A percentile compares a stretch with the other conserved stretches of the same genome.
Conservation (phyloP, 768 basidiomycete species). For the Pleurotus giganteus region DNA sequence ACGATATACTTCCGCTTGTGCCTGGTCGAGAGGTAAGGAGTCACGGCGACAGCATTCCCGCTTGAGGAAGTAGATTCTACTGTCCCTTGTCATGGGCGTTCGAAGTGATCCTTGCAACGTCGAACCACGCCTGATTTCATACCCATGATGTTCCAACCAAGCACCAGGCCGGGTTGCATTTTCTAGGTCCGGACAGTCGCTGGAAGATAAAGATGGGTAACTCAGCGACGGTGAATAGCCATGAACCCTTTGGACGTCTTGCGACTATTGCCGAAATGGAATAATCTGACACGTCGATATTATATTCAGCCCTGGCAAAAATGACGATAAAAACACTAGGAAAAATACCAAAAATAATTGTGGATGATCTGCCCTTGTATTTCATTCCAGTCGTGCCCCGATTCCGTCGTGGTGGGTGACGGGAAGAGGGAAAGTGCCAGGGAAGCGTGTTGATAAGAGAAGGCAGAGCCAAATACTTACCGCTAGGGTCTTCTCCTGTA, state of each 20-base stretch:
- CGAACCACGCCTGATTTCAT: too few relatives aligned
- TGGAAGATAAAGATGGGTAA: too few relatives aligned
- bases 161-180: too few relatives aligned
- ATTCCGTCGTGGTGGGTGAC: background rate
- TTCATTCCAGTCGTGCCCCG: background rate
- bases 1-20: constrained; percentile 2
- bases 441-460: background rate
- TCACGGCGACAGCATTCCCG: too few relatives aligned
- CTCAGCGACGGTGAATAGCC: too few relatives aligned
- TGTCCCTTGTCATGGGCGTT: too few relatives aligned
- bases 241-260: too few relatives aligned
- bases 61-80: too few relatives aligned
- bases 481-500: constrained; percentile 5
- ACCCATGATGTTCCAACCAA: too few relatives aligned
- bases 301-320: background rate
- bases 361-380: background rate
- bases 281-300: background rate
- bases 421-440: background rate
- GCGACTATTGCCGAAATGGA: background rate
- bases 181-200: too few relatives aligned
- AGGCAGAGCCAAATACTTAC: background rate
- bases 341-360: background rate
- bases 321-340: background rate
- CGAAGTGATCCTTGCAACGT: too few relatives aligned
- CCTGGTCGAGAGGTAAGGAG: background rate